Evolutionary conservation across 495 filamentous ascomycete genomes (phyloP).

Genomic region (Lepidopterella palustris): DNA sequence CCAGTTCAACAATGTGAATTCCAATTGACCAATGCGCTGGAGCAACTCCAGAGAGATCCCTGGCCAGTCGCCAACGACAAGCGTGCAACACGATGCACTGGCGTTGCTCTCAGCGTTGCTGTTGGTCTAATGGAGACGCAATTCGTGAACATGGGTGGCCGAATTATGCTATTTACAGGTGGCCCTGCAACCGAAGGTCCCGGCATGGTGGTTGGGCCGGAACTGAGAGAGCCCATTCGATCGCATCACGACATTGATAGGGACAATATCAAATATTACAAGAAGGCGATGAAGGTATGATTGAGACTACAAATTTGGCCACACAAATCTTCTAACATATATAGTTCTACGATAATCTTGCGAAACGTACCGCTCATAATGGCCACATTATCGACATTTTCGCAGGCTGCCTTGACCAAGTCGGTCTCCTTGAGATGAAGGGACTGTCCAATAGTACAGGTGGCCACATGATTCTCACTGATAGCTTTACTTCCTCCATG

Average conservation of each 20-base stretch:
- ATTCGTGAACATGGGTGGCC: conserved; percentile 89
- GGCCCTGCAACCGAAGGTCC: conserved; percentile 95
- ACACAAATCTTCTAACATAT: conserved; percentile 22
- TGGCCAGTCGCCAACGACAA: conserved; percentile 97
- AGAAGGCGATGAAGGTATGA: conserved; percentile 91
- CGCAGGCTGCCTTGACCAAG: conserved; percentile 96
- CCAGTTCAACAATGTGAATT: conserved; percentile 96
- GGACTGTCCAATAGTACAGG: conserved; percentile 92
- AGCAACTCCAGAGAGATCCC: conserved; percentile 94
- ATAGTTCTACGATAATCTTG: conserved; percentile 93
- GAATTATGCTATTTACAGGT: conserved; percentile 96
- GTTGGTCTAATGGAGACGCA: conserved; percentile 87
- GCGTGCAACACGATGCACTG: conserved; percentile 87
- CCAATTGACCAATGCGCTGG: conserved; percentile 93
- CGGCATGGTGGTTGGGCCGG: conserved; percentile 94
- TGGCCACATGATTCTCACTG: conserved; percentile 96
- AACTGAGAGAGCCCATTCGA: conserved; percentile 92
- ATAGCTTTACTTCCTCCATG: conserved; percentile 98
- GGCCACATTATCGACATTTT: conserved; percentile 98
- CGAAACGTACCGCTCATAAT: conserved; percentile 94
- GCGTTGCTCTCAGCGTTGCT: conserved; percentile 91
- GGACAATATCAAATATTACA: conserved; percentile 99
- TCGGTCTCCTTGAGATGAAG: conserved; percentile 98
- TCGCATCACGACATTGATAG: conserved; percentile 99
- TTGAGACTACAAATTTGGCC: neutral